Evolutionary conservation across 108 stramenopile genomes (phyloP), one percentile per base, ranked within the genome.

Genomic region (Cyclotella cryptica): DNA sequence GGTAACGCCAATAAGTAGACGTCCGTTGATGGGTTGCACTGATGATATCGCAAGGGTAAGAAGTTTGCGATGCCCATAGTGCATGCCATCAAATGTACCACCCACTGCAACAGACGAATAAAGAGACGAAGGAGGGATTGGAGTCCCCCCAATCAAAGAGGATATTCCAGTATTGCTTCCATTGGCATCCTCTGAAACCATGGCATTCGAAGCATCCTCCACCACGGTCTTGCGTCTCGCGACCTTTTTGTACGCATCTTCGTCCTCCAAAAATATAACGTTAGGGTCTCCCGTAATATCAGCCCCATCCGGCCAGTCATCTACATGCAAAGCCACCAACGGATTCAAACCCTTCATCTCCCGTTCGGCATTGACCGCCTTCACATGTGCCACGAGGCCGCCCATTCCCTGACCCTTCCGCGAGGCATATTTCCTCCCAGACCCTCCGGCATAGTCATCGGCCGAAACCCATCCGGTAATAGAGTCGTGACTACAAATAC

Each of bases 41-140:
- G 92, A 92, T 27, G 87, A 88, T 12, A 95, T 85, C 19, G 97
- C 95, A 51, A 96, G 70, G 4, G 95, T 93, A 39, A 97, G 72
- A 14, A 97, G 81, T 75, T 94, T 93, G 42, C 93, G 88, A 81
- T 97, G 97, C 13, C 97, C 97, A 83, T 92, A 93, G 71, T 97
- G 97, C 91, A 97, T 88, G 7, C 93, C 92, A 72, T 97, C 97
- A 75, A 97, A 97, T 27, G 95, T 97, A 8, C 97, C 97, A 0
- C 95, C 97, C 17, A 97, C 93, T 22, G 87, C 88, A 4, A 97
- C 94, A 17, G 85, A 80, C 12, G 90, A 79, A 71, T 89, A 96
- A 28, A 96, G 79, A 24, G 79, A 71, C 8, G 83, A 67, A 26
- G 78, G 54, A 35, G 86, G 85, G 11, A 93, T 89, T 28, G 81